A percentile compares a stretch with the other conserved stretches of the same genome.
phyloP scores from a whole-genome alignment of 2,329 filamentous ascomycete species.

The Fusarium aywerte region DNA sequence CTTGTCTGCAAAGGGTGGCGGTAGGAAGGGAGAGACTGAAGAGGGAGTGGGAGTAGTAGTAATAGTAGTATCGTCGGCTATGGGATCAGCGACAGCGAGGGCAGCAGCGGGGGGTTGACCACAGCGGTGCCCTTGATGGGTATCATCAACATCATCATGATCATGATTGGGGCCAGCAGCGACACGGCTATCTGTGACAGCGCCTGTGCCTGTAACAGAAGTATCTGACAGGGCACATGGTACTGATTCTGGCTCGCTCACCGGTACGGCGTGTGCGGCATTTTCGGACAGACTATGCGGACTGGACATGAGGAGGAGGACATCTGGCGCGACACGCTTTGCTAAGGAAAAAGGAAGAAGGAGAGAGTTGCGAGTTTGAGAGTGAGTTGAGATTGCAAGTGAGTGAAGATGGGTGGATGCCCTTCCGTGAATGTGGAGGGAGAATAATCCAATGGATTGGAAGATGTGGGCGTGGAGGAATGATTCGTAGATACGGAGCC shows the following conservation, averaged over 20 bases:
- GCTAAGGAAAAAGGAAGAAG: slow-evolving; percentile 24
- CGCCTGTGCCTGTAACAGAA: slow-evolving; percentile 28
- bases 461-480: slow-evolving; percentile 46
- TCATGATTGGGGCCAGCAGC: slow-evolving; percentile 40
- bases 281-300: slow-evolving; percentile 62
- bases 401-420: slow-evolving; percentile 24
- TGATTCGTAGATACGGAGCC: slow-evolving; percentile 48
- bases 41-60: slow-evolving; percentile 43
- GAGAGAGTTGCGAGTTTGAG: slow-evolving; percentile 26
- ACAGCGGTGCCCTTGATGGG: slow-evolving; percentile 28
- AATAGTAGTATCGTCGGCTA: slow-evolving; percentile 29
- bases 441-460: slow-evolving; percentile 8
- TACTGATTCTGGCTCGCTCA: slow-evolving; percentile 50
- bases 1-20: slow-evolving; percentile 40
- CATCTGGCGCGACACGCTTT: slow-evolving; percentile 59
- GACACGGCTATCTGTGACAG: slow-evolving; percentile 25
- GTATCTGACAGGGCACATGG: slow-evolving; percentile 36
- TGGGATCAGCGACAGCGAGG: slow-evolving; percentile 35
- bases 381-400: slow-evolving; percentile 34
- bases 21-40: slow-evolving; percentile 33
- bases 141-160: slow-evolving; percentile 40
- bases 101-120: slow-evolving; percentile 28
- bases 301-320: slow-evolving; percentile 68
- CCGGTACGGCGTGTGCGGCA: slow-evolving; percentile 62
- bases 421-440: neutral